phyloP scores from a whole-genome alignment of 129 eudicot genomes.

The Chrysanthemum seticuspe region DNA sequence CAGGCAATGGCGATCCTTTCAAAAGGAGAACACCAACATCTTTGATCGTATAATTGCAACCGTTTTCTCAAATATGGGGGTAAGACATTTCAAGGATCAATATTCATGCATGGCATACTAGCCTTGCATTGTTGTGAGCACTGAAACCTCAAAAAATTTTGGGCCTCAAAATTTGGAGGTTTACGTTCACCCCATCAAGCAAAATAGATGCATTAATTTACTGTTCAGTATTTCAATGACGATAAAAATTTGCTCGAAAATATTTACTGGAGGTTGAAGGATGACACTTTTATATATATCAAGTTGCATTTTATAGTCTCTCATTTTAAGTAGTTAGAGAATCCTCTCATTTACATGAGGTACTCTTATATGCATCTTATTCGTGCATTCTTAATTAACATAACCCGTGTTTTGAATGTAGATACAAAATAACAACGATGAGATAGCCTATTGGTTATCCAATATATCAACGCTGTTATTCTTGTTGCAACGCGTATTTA shows the following conservation, averaged over 20 bases:
- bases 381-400: background rate
- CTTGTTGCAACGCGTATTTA: constrained; percentile 76
- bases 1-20: constrained; percentile 84
- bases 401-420: constrained; percentile 34
- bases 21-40: constrained; percentile 80
- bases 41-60: constrained; percentile 86
- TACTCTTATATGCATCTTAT: background rate
- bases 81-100: constrained; percentile 19
- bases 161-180: no score
- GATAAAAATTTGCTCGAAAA: no score
- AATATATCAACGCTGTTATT: constrained; percentile 75
- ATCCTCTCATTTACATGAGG: no score
- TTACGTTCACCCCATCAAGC: no score
- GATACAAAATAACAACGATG: constrained; percentile 83
- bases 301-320: no score
- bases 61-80: constrained; percentile 83
- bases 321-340: no score
- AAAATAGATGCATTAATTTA: no score
- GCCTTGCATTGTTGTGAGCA: no score
- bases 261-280: no score
- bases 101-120: background rate
- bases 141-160: no score
- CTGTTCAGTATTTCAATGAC: no score
- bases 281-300: no score
- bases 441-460: constrained; percentile 85